Percentiles rank a stretch among this genome's conserved stretches.
These are phyloP conservation scores for Rutidosis leptorrhynchoides DNA, from an alignment of 129 eudicot species.

Conservation along the genomic window DNA sequence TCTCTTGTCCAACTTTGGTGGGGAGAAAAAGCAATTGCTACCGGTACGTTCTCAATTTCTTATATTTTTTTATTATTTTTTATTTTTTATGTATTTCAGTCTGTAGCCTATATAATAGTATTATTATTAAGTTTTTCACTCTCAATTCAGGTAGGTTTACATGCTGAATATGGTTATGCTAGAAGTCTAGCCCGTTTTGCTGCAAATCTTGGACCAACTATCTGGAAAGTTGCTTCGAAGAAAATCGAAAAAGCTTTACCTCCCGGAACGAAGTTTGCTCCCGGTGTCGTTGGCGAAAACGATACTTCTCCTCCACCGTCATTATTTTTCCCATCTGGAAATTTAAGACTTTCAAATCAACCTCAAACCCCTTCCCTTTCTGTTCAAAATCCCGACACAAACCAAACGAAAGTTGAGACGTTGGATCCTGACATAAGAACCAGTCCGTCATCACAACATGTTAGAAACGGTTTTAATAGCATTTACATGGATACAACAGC, in stretches of 20 bases:
- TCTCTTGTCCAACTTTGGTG: conserved; percentile 45
- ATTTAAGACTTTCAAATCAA: conserved; percentile 33
- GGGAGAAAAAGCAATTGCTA: conserved; percentile 63
- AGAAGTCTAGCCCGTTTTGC: conserved; percentile 97
- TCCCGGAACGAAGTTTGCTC: conserved; percentile 69
- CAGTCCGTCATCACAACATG: conserved; percentile 21
- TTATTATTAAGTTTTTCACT: not conserved
- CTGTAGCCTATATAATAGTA: not conserved
- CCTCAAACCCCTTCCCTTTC: conserved; percentile 37
- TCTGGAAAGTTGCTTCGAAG: conserved; percentile 79
- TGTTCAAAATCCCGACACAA: conserved; percentile 28
- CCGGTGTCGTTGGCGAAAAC: conserved; percentile 72
- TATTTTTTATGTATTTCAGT: conserved; percentile 5
- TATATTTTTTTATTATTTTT: too few species aligned
- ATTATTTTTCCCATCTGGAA: conserved; percentile 32
- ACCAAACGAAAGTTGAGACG: conserved; percentile 30
- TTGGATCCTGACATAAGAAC: conserved; percentile 39
- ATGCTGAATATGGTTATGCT: conserved; percentile 76
- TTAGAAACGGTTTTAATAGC: conserved; percentile 56
- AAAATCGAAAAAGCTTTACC: conserved; percentile 63
- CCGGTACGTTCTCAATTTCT: conserved; percentile 45
- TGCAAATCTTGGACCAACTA: conserved; percentile 81
- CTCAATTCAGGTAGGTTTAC: conserved; percentile 69
- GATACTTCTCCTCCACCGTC: conserved; percentile 40
- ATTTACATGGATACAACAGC: conserved; percentile 41